Percentiles rank a stretch among this genome's conserved stretches.
Evolutionary conservation across 805 yeast genomes (phyloP).

Genomic region (Metschnikowia borealis): DNA sequence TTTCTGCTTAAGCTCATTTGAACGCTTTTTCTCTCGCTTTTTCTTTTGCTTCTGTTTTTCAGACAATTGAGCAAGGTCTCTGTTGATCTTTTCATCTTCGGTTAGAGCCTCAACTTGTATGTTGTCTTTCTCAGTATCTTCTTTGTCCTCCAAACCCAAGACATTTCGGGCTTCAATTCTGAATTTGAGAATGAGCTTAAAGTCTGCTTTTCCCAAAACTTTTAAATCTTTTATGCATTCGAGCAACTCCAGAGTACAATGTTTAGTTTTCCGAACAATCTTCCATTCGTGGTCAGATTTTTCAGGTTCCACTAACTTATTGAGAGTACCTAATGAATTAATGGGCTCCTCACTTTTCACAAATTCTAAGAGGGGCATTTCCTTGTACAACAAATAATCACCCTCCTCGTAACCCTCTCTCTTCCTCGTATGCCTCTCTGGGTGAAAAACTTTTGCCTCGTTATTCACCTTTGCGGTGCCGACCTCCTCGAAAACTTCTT

Average conservation of each 20-base stretch:
- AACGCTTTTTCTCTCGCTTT: slow-evolving; percentile 78
- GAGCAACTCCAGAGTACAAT: slow-evolving; percentile 72
- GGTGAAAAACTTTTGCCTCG: slow-evolving; percentile 91
- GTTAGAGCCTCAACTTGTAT: slow-evolving; percentile 67
- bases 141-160: slow-evolving; percentile 61
- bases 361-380: slow-evolving; percentile 74
- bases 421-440: slow-evolving; percentile 83
- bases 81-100: slow-evolving; percentile 86
- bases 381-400: slow-evolving; percentile 68
- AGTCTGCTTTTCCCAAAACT: slow-evolving; percentile 92
- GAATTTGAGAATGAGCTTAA: slow-evolving; percentile 80
- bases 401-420: slow-evolving; percentile 98
- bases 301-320: slow-evolving; percentile 58
- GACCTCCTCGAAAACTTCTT: slow-evolving; percentile 90
- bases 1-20: slow-evolving; percentile 80
- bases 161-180: slow-evolving; percentile 79
- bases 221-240: slow-evolving; percentile 88
- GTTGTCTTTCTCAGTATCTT: slow-evolving; percentile 44
- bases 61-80: slow-evolving; percentile 71
- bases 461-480: slow-evolving; percentile 61
- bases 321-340: slow-evolving; percentile 69
- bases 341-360: slow-evolving; percentile 80
- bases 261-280: slow-evolving; percentile 63
- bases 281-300: slow-evolving; percentile 65
- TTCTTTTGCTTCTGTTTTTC: slow-evolving; percentile 64